Evolutionary conservation across 441 rosid species (phyloP).

Genomic region (Gossypium trilobum): DNA sequence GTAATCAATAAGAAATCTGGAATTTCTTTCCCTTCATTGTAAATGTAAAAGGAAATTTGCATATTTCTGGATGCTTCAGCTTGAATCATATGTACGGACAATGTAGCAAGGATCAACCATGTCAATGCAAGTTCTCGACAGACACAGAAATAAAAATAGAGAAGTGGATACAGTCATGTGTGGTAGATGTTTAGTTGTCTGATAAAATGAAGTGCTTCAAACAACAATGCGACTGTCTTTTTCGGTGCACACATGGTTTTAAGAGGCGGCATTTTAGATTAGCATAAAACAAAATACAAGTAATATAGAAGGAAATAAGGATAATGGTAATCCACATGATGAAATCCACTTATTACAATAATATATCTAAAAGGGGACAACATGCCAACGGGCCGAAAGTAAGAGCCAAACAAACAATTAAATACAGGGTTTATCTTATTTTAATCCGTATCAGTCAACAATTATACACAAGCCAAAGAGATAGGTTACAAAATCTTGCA

Average conservation of each 20-base stretch:
- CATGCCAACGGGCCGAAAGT: conserved; percentile 24
- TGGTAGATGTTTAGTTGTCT: background rate
- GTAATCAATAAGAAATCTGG: too few species aligned
- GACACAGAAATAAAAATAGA: background rate
- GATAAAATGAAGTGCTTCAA: conserved; percentile 11
- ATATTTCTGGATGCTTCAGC: background rate
- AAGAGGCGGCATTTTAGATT: conserved; percentile 11
- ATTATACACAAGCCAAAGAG: conserved; percentile 18
- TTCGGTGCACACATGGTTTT: background rate
- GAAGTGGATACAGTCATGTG: background rate
- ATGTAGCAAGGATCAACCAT: background rate
- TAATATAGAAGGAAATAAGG: conserved; percentile 6
- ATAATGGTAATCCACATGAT: conserved; percentile 22
- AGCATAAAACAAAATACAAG: background rate
- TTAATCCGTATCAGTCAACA: conserved; percentile 22
- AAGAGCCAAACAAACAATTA: conserved; percentile 21
- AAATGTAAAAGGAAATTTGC: too few species aligned
- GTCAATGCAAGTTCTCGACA: background rate
- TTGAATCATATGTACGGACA: background rate
- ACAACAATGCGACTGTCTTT: conserved; percentile 3
- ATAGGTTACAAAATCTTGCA: conserved; percentile 13
- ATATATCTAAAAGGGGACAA: conserved; percentile 17
- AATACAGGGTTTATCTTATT: conserved; percentile 15
- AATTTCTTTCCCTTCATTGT: too few species aligned
- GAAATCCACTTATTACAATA: conserved; percentile 13